phyloP scores from a whole-genome alignment of 108 stramenopile genomes.

The Cyclotella baltica region DNA sequence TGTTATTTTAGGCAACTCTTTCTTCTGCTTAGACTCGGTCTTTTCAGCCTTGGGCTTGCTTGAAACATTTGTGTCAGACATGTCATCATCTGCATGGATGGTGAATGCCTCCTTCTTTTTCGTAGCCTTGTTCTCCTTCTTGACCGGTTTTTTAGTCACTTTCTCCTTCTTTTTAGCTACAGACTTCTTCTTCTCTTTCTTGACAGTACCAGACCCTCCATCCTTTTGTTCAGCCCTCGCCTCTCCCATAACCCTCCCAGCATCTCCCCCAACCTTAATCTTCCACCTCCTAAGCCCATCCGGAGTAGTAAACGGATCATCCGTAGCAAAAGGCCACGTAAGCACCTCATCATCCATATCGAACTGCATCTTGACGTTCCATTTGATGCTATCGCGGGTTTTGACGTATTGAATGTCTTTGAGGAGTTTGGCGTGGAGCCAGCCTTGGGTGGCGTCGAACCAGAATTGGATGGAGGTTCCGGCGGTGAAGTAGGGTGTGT shows the following conservation, averaged over 20 bases:
- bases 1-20: background rate
- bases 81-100: background rate
- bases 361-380: conserved; percentile 8
- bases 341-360: background rate
- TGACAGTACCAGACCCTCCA: background rate
- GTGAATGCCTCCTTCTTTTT: background rate
- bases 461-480: conserved; percentile 12
- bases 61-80: background rate
- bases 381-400: background rate
- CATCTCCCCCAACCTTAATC: background rate
- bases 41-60: background rate
- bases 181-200: background rate
- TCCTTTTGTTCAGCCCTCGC: background rate
- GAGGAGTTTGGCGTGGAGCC: conserved; percentile 13
- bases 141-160: background rate
- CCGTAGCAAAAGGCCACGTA: background rate
- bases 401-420: background rate
- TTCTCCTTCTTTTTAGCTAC: background rate
- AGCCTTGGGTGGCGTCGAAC: conserved; percentile 4
- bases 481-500: conserved; percentile 6
- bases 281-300: conserved; percentile 15
- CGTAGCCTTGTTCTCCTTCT: background rate
- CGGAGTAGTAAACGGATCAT: no score
- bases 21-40: background rate
- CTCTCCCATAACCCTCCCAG: background rate